Evolutionary conservation across 1,284 basidiomycete genomes (phyloP), one percentile per base, ranked within the genome.

Genomic region (Paramarasmius palmivorus): DNA sequence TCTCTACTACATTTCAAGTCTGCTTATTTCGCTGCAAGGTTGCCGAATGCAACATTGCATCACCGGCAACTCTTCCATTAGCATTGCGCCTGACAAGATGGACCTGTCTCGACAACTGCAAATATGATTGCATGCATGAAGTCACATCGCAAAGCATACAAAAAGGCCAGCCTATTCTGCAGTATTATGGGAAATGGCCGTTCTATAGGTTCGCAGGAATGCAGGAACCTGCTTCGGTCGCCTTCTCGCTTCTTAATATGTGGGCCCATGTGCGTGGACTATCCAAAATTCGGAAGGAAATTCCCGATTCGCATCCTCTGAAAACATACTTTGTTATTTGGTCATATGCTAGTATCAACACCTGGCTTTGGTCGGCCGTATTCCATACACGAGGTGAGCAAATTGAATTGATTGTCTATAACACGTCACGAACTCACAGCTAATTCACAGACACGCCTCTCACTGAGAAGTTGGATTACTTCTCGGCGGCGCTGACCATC

Each of bases 161-260:
- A 36, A 62, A 61, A 3, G 78, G 73, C 14, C 66, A 55, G 61
- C 70, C 36, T 26, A 72, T 90, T 19, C 79, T 90, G 51, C 95
- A 97, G 64, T 98, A 92, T 69, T 84, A 94, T 64, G 97, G 97
- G 22, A 99, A 99, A 75, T 99, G 96, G 95, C 92, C 94, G 0
- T 98, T 98, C 69, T 89, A 87, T 82, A 79, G 94, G 37, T 73
- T 92, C 20, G 71, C 79, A 4, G 93, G 93, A 23, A 89, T 93
- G 71, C 97, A 99, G 70, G 97, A 99, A 70, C 95, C 96, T 3
- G 86, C 95, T 12, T 93, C 92, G 10, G 95, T 98, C 51, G 68
- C 86, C 29, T 98, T 98, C 74, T 95, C 92, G 6, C 61, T 98
- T 20, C 68, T 88, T 55, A 99, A 99, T 69, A 74, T 97, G 26